phyloP scores from a whole-genome alignment of 345 rosid genomes.

The Aquilaria sinensis region DNA sequence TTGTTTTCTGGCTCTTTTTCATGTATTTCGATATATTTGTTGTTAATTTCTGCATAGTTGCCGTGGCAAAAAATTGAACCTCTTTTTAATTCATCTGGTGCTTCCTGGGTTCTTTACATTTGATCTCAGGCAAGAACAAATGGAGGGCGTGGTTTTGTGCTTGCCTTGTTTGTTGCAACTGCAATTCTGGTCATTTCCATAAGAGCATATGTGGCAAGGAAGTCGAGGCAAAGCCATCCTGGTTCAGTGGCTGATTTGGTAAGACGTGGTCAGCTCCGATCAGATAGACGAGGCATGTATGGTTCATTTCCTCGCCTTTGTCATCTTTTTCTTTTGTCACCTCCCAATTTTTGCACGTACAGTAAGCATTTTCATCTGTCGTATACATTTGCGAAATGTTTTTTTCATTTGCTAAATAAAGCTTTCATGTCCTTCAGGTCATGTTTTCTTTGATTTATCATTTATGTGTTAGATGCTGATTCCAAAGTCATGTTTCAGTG shows the following conservation, averaged over 20 bases:
- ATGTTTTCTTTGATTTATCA: neutral
- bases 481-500: neutral
- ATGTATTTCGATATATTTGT: conserved; percentile 8
- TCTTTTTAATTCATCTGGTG: neutral
- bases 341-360: neutral
- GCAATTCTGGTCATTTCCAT: conserved; percentile 44
- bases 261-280: conserved; percentile 92
- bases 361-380: too few species aligned
- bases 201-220: conserved; percentile 38
- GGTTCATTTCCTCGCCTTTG: conserved; percentile 29
- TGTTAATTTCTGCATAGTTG: neutral
- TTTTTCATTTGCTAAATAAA: too few species aligned
- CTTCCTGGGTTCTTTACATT: neutral
- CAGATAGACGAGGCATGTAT: conserved; percentile 99
- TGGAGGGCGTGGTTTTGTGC: conserved; percentile 27
- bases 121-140: conserved; percentile 37
- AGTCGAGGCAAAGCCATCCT: conserved; percentile 36
- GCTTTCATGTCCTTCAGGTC: too few species aligned
- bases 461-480: neutral
- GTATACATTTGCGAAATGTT: too few species aligned
- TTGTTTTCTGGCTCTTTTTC: neutral
- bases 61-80: neutral
- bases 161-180: conserved; percentile 46
- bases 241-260: conserved; percentile 96
- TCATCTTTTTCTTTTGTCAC: neutral